Evolutionary conservation across 2,329 filamentous ascomycete genomes (phyloP), one percentile per base, ranked within the genome.

Genomic region (Microcyclospora tardicrescens): DNA sequence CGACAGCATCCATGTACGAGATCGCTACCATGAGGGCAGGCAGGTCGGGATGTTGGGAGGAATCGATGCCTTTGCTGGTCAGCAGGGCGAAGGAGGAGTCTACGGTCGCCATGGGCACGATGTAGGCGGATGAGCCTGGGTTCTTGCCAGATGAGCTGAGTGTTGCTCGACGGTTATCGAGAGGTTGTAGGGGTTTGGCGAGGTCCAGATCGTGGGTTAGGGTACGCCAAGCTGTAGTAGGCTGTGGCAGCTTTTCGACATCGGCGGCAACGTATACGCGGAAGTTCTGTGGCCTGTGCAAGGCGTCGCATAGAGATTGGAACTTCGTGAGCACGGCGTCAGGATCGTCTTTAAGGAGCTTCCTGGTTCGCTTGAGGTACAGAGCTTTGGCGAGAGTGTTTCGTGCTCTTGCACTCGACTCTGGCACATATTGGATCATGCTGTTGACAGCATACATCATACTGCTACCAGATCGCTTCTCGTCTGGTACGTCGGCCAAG

Each of bases 41-140:
- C 1, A 96, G 69, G 12, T 76, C 72, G 0, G 86, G 79, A 53
- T 95, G 81, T 3, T 73, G 69, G 55, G 81, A 87, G 0, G 80
- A 84, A 16, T 75, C 72, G 12, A 89, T 74, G 5, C 89, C 89
- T 32, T 73, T 73, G 2, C 80, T 71, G 10, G 81, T 81, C 51
- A 84, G 77, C 43, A 87, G 75, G 16, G 80, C 81, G 63, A 85
- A 96, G 1, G 87, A 95, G 33, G 84, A 93, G 63, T 98, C 91
- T 37, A 95, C 81, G 1, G 86, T 82, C 0, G 84, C 77, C 78
- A 98, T 91, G 12, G 91, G 86, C 15, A 96, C 75, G 38, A 98
- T 73, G 48, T 84, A 81, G 27, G 80, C 76, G 28, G 82, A 70
- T 5, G 75, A 73, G 11, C 91, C 91, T 0, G 87, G 82, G 6